Base-by-base conservation (phyloP, 441 rosid genomes). In the Populus hybrid region DNA sequence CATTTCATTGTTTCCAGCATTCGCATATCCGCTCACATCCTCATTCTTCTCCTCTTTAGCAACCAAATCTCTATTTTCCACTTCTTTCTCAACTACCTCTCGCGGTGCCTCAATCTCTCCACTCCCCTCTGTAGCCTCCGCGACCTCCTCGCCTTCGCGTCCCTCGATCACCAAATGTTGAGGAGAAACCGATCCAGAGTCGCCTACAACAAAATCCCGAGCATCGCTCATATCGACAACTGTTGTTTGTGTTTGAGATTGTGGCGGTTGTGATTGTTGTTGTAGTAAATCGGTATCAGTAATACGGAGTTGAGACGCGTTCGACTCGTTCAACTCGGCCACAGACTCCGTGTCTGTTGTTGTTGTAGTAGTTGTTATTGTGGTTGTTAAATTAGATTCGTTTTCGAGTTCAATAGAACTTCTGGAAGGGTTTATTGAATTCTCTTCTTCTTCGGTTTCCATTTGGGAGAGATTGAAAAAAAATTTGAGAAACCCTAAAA, bases 381-480 rank as follows among this genome's bases (percentile, higher is more conserved):
- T 24, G 14, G 3, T 42, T 73, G 3, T 42, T 73, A 76, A 70
- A 3, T 72, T 79, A 82, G 78, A 82, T 68, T 79, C 85, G 23
- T 38, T 23, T 53, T 64, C 26, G 64, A 70, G 70, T 78, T 74
- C 76, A 6, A 42, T 72, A 33, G 77, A 68, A 56, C 83, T 83
- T 71, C 65, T 79, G 3, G 61, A 12, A 14, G 76, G 73, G 59
- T 73, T 63, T 45, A 45, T 63, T 75, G 28, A 76, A 82, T 82
- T 50, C 74, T 89, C 88, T 67, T 91, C 88, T 77, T 86, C 93
- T 80, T 76, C 88, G 78, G 85, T 10, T 67, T 86, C 88, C 89
- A 88, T 87, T 36, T 69, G 42, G 36, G 33, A 53, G 31, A 38
- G 21, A 70, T 66, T 11, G 29, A 3, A 29, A 29, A 59, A 61